Evolutionary conservation across 2,329 filamentous ascomycete genomes (phyloP).

Genomic region (Aspergillus aculeatus): DNA sequence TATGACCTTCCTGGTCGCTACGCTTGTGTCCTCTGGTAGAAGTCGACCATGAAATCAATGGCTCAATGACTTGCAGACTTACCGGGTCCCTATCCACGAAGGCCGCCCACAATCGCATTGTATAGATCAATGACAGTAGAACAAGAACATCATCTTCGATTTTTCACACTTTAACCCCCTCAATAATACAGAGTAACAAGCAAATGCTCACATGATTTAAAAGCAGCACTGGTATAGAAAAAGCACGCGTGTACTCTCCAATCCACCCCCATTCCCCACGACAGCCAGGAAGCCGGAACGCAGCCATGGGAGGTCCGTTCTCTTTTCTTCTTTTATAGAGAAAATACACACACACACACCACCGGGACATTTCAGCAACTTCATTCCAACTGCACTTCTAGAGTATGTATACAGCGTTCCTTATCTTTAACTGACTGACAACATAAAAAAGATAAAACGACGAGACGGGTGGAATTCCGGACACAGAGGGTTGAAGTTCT

Average conservation of each 20-base stretch:
- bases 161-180: conserved; percentile 18
- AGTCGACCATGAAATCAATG: no score
- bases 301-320: neutral
- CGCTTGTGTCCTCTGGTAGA: neutral
- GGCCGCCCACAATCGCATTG: neutral
- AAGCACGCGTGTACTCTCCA: conserved; percentile 25
- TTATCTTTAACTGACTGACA: conserved; percentile 30
- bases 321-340: no score
- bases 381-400: conserved; percentile 33
- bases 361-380: conserved; percentile 20
- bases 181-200: conserved; percentile 23
- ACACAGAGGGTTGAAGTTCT: conserved; percentile 16
- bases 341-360: conserved; percentile 20
- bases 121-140: neutral
- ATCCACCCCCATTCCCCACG: conserved; percentile 7
- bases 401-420: conserved; percentile 42
- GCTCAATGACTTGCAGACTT: no score
- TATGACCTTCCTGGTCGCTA: neutral
- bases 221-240: conserved; percentile 27
- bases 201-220: conserved; percentile 23
- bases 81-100: no score
- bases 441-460: conserved; percentile 13
- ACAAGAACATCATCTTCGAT: conserved; percentile 15
- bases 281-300: conserved; percentile 8
- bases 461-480: conserved; percentile 7